Conservation (phyloP, 1,284 basidiomycete genomes). For the Ganoderma boninense region DNA sequence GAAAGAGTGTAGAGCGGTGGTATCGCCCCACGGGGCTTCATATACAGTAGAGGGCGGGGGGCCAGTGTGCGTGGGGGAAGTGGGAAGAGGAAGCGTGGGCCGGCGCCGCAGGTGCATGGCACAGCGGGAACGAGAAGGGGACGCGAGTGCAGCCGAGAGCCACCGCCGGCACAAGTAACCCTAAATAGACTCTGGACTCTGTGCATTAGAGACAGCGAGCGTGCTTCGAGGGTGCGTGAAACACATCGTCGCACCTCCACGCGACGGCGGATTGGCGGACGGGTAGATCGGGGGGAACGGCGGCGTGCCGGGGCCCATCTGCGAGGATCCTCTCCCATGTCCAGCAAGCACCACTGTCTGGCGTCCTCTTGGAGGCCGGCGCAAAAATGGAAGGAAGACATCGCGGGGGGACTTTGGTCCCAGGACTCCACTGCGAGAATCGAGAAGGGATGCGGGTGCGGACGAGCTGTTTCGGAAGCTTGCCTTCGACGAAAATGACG, state of each 20-base stretch:
- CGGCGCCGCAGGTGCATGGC: not conserved
- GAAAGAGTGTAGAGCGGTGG: slow-evolving; percentile 22
- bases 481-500: not conserved
- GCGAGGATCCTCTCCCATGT: not conserved
- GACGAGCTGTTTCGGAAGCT: not conserved
- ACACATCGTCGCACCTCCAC: not conserved
- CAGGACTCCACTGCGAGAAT: slow-evolving; percentile 5
- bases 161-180: not conserved
- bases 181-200: too few relatives aligned
- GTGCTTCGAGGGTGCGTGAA: not conserved
- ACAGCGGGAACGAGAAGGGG: not conserved
- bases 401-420: not conserved
- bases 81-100: too few relatives aligned
- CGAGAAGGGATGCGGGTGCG: not conserved
- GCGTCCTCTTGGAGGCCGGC: too few relatives aligned
- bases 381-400: not conserved
- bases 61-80: too few relatives aligned
- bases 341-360: not conserved
- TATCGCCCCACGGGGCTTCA: not conserved
- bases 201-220: not conserved
- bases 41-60: slow-evolving; percentile 20
- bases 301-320: not conserved
- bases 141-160: not conserved
- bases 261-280: not conserved
- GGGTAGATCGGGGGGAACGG: not conserved